Evolutionary conservation across 148 eudicot species (phyloP), one percentile per base, ranked within the genome.

Genomic region (Vaccinium darrowii): DNA sequence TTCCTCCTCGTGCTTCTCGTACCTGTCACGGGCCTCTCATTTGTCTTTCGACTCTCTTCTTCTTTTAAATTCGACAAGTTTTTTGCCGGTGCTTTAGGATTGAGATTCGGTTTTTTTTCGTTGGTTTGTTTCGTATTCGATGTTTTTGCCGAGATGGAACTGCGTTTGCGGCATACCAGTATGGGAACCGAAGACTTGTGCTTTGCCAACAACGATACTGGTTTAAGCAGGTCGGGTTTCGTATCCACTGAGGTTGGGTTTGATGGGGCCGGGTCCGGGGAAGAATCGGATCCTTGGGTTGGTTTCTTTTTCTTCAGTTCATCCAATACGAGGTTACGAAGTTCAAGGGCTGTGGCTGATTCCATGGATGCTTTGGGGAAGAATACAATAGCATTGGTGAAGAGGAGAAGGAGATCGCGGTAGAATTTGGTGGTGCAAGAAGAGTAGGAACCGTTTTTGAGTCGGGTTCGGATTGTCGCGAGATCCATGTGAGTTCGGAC

Each of bases 311-410:
- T 79, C n/a, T n/a, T 27, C 16, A 84, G 2, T 47, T 86, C 90
- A 57, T 88, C 84, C 50, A 83, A 23, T 8, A 86, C 79, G 13
- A 87, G 81, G 23, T 76, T 5, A 4, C 88, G 90, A 23, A 88
- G 83, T 9, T 88, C 87, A 8, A 13, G 0, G 53, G 91, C 91
- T 3, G 91, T 88, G 0, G 36, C 53, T 8, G 85, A 85, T 13
- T 89, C 88, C 0, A 87, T 6, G 25, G 91, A 86, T 62, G 80
- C 51, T 54, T 84, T 89, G 75, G 79, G 74, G 79, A 84, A 89
- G 90, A 81, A 87, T 8, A 89, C 90, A 30, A 88, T 43, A 36
- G 91, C 91, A 78, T 89, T 89, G 85, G 81, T 87, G 88, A 84
- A 85, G 58, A 89, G 85, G 25, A 89, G 81, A 3, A 89, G 73